Conservation (phyloP, 2,329 filamentous ascomycete genomes). For the Pseudogymnoascus sp. region DNA sequence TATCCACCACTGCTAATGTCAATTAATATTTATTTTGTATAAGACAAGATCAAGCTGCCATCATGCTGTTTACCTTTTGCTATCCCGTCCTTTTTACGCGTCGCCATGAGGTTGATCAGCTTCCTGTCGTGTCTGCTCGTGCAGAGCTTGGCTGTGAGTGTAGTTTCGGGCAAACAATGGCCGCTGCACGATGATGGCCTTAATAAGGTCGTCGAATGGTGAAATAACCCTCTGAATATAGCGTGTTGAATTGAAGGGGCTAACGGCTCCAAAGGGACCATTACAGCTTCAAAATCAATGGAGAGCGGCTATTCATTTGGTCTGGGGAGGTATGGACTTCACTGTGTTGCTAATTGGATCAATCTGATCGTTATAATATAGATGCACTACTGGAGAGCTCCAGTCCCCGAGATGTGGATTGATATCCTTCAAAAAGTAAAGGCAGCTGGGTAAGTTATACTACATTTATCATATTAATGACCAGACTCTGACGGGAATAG, state of each 20-base stretch:
- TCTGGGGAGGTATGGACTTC: conserved; percentile 35
- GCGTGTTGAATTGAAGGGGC: not conserved
- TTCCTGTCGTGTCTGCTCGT: not conserved
- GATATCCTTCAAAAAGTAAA: conserved; percentile 47
- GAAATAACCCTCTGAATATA: not conserved
- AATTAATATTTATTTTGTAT: conserved; percentile 1
- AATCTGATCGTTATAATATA: not conserved
- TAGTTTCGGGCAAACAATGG: conserved; percentile 30
- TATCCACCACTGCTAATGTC: conserved; percentile 4
- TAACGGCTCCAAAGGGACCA: conserved; percentile 35
- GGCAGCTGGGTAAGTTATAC: conserved; percentile 30
- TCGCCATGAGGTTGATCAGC: not conserved
- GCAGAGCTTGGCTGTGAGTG: not conserved
- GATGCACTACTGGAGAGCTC: conserved; percentile 46
- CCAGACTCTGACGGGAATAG: conserved; percentile 20
- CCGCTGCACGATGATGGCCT: conserved; percentile 42
- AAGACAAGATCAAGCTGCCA: not conserved
- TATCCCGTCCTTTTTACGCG: not conserved
- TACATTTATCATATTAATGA: not conserved
- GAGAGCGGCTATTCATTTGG: conserved; percentile 44
- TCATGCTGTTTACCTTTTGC: conserved; percentile 3
- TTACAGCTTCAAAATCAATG: conserved; percentile 45
- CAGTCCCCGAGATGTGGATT: conserved; percentile 43
- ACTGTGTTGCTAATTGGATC: no score
- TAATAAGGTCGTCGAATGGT: conserved; percentile 40